These are phyloP conservation scores for Neofusicoccum kwambonambiense DNA, from an alignment of 2,329 filamentous ascomycete genomes.

Conservation along the genomic window DNA sequence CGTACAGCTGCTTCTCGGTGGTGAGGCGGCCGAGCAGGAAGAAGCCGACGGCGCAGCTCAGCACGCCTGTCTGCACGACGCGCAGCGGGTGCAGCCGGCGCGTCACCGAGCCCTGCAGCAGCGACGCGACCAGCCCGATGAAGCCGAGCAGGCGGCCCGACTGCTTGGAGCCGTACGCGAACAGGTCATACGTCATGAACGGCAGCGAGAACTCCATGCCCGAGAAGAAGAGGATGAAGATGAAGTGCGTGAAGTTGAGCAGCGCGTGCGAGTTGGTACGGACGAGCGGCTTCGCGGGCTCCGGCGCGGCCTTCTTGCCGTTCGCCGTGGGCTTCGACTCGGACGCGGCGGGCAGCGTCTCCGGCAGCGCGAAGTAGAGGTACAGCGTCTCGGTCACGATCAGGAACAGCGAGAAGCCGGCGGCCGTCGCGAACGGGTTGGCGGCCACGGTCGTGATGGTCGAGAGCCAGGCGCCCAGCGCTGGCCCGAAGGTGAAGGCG, in stretches of 20 bases:
- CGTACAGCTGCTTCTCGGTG: slow-evolving; percentile 70
- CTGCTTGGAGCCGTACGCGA: slow-evolving; percentile 73
- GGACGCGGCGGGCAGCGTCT: slow-evolving; percentile 69
- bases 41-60: slow-evolving; percentile 77
- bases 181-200: slow-evolving; percentile 96
- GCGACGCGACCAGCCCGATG: slow-evolving; percentile 83
- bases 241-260: slow-evolving; percentile 81
- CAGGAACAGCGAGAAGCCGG: slow-evolving; percentile 79
- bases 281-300: slow-evolving; percentile 20
- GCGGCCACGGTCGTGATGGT: slow-evolving; percentile 73
- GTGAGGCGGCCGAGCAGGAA: slow-evolving; percentile 70
- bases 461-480: slow-evolving; percentile 82
- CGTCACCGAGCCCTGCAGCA: slow-evolving; percentile 92
- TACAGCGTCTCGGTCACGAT: slow-evolving; percentile 87
- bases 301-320: slow-evolving; percentile 23
- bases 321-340: slow-evolving; percentile 21
- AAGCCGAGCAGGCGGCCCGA: slow-evolving; percentile 87
- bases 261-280: slow-evolving; percentile 80
- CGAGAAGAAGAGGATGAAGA: slow-evolving; percentile 94
- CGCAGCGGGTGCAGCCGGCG: slow-evolving; percentile 77
- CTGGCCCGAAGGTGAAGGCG: slow-evolving; percentile 94
- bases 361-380: slow-evolving; percentile 78
- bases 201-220: slow-evolving; percentile 97
- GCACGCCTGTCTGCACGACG: slow-evolving; percentile 75
- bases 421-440: slow-evolving; percentile 92